Evolutionary conservation across 768 basidiomycete species (phyloP), one percentile per base, ranked within the genome.

Genomic region (Hebeloma cylindrosporum): DNA sequence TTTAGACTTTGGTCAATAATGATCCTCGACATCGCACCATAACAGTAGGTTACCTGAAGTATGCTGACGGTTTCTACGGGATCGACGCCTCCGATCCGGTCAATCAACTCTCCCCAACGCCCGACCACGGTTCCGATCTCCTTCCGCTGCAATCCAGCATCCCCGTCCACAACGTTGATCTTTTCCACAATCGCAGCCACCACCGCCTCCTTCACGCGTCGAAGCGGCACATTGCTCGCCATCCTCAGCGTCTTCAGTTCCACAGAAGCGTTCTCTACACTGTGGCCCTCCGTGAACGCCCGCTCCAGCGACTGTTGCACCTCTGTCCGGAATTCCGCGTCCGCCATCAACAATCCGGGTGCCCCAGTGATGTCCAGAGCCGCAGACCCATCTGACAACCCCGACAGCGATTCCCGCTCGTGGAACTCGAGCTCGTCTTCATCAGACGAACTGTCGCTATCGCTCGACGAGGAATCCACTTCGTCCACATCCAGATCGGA

Each of bases 221-320:
- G 78, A 14, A 96, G 75, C 8, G 89, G 79, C 20, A 97, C 95
- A 57, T 97, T 98, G 58, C 86, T 89, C 26, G 93, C 92, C 91
- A 98, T 95, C 37, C 94, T 88, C 33, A 99, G 78, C 32, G 95
- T 96, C 70, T 95, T 93, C 48, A 98, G 77, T 62, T 98, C 95
- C 50, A 98, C 87, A 1, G 89, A 77, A 1, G 93, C 93, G 63
- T 96, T 93, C 54, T 95, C 92, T 34, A 95, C 84, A 8, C 84
- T 85, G 68, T 96, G 93, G 2, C 79, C 85, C 66, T 99, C 95
- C 7, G 83, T 75, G 63, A 95, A 94, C 18, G 94, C 94, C 48
- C 95, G 85, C 43, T 91, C 88, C 38, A 99, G 78, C 14, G 92
- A 93, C 50, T 85, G 84, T n/a, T 69, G 69, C 40, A 88, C 89